Percentiles rank a stretch among this genome's conserved stretches.
These are phyloP conservation scores for Poa pratensis DNA, from an alignment of 176 grass and related monocot species.

Conservation along the genomic window DNA sequence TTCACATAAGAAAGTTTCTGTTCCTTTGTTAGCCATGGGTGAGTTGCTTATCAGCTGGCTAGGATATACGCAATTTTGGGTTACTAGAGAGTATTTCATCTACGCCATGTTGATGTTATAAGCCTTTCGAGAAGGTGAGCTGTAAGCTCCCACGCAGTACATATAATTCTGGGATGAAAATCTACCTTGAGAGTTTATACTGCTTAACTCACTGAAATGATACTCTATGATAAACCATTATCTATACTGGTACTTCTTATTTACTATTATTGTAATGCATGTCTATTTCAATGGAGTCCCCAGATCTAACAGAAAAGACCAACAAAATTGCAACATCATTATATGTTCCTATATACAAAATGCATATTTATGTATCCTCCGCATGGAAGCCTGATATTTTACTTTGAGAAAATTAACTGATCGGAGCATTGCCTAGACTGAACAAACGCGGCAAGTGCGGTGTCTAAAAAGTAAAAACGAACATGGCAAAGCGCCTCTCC, in stretches of 20 bases:
- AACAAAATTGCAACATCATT: not conserved
- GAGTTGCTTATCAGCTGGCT: not conserved
- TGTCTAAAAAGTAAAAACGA: not conserved
- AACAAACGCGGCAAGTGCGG: not conserved
- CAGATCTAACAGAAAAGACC: not conserved
- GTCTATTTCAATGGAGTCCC: not conserved
- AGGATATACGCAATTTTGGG: not conserved
- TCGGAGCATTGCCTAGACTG: not conserved
- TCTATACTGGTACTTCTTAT: not conserved
- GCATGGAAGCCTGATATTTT: not conserved
- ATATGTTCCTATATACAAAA: not conserved
- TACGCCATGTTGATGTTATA: not conserved
- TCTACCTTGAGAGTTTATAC: not conserved
- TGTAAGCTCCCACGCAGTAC: not conserved
- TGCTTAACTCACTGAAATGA: not conserved
- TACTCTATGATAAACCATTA: not conserved
- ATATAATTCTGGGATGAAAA: not conserved
- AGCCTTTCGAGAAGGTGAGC: not conserved
- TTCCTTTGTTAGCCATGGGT: not conserved
- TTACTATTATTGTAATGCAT: not conserved
- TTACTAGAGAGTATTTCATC: constrained; percentile 3
- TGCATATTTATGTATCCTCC: not conserved
- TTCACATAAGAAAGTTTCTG: not conserved
- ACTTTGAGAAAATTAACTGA: constrained; percentile 10
- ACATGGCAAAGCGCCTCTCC: not conserved